phyloP scores from a whole-genome alignment of 1,284 basidiomycete species.

The Erythrobasidium hasegawianum region DNA sequence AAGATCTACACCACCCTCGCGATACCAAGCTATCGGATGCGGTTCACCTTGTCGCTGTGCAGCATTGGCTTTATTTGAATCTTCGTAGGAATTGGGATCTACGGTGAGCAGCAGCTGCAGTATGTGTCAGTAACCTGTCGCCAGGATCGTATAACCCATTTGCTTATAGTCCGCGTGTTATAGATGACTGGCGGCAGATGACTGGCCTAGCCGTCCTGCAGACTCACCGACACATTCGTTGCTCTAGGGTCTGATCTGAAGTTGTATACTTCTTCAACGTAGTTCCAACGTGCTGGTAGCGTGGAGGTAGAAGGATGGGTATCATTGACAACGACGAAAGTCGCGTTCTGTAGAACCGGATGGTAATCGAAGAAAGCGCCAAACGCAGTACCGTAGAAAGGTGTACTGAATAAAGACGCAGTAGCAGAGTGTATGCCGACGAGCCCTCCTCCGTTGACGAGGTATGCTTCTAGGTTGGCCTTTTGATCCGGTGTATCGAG shows the following conservation, averaged over 20 bases:
- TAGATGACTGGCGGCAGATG: too few species aligned
- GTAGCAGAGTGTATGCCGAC: constrained; percentile 35
- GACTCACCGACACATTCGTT: constrained; percentile 30
- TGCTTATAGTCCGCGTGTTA: too few species aligned
- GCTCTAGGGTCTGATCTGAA: constrained; percentile 33
- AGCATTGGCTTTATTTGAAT: constrained; percentile 15
- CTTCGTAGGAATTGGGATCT: constrained; percentile 31
- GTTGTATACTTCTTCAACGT: constrained; percentile 35
- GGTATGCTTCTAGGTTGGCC: constrained; percentile 20
- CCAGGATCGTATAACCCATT: too few species aligned
- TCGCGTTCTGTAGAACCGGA: constrained; percentile 33
- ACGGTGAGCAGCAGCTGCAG: constrained; percentile 31
- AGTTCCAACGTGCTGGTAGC: constrained; percentile 27
- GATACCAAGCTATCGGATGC: constrained; percentile 36
- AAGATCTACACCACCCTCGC: constrained; percentile 26
- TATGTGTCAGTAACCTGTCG: too few species aligned
- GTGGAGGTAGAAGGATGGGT: constrained; percentile 21
- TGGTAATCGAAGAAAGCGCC: constrained; percentile 36
- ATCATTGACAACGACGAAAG: constrained; percentile 23
- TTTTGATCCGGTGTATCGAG: constrained; percentile 24
- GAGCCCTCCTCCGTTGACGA: constrained; percentile 29
- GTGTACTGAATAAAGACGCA: constrained; percentile 7
- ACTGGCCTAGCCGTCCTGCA: too few species aligned
- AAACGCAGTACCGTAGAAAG: constrained; percentile 34
- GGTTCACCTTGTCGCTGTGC: constrained; percentile 20